Conservation (phyloP, 352 stramenopile genomes). For the Pythium aristosporum region DNA sequence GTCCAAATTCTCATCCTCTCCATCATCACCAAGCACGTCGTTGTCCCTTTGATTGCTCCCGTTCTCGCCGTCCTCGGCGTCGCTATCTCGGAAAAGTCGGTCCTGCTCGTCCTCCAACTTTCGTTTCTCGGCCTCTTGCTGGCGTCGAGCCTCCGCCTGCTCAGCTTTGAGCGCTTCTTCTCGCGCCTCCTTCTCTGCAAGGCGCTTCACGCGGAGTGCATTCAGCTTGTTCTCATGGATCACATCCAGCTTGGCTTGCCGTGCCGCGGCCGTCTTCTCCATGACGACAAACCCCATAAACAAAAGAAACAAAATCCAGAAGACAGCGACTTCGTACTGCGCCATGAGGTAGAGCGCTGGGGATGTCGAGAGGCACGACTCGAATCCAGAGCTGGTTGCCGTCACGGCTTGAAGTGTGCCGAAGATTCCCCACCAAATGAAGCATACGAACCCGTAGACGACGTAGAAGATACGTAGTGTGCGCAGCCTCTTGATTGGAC, state of each 20-base stretch:
- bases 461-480: constrained; percentile 66
- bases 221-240: constrained; percentile 42
- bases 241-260: constrained; percentile 19
- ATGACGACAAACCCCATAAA: constrained; percentile 49
- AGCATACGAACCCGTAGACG: constrained; percentile 53
- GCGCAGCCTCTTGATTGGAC: constrained; percentile 52
- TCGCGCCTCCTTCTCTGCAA: constrained; percentile 35
- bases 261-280: constrained; percentile 39
- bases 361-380: constrained; percentile 68
- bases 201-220: constrained; percentile 31
- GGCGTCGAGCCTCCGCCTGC: constrained; percentile 35
- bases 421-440: constrained; percentile 70
- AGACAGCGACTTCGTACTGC: constrained; percentile 67
- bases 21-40: constrained; percentile 9
- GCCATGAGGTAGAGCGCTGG: constrained; percentile 68
- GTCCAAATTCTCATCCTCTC: constrained; percentile 25
- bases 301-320: constrained; percentile 57
- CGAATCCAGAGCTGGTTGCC: constrained; percentile 58
- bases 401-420: constrained; percentile 56
- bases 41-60: constrained; percentile 23
- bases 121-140: constrained; percentile 44
- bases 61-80: constrained; percentile 24
- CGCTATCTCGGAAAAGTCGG: constrained; percentile 42
- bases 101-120: constrained; percentile 40
- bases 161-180: constrained; percentile 34